Conservation (phyloP, 192 early-diverging fungal genomes). For the Funneliformis mosseae region DNA sequence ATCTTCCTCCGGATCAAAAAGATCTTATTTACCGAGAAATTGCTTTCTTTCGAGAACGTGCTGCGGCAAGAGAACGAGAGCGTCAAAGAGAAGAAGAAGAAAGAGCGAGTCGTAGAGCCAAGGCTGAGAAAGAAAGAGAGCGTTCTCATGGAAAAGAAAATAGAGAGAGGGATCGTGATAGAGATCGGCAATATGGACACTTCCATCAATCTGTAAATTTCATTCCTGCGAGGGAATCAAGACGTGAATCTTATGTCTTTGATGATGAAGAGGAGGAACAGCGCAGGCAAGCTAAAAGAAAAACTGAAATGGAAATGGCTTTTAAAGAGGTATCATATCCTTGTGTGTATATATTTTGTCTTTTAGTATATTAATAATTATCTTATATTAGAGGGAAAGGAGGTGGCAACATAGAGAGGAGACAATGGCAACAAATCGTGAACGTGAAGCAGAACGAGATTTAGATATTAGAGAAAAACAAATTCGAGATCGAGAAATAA, state of each 20-base stretch:
- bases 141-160: slow-evolving; percentile 38
- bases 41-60: slow-evolving; percentile 63
- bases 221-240: slow-evolving; percentile 45
- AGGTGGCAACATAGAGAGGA: slow-evolving; percentile 67
- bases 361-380: neutral
- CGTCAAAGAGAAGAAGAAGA: slow-evolving; percentile 53
- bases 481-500: slow-evolving; percentile 42
- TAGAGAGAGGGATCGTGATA: slow-evolving; percentile 39
- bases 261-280: slow-evolving; percentile 49
- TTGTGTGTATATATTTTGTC: neutral
- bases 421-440: slow-evolving; percentile 44
- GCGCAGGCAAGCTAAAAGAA: slow-evolving; percentile 46
- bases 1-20: slow-evolving; percentile 55
- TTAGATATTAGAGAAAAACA: slow-evolving; percentile 45
- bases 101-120: slow-evolving; percentile 36
- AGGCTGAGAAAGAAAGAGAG: slow-evolving; percentile 35
- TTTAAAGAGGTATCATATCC: slow-evolving; percentile 39
- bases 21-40: slow-evolving; percentile 64
- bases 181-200: slow-evolving; percentile 35
- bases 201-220: slow-evolving; percentile 42
- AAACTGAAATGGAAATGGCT: slow-evolving; percentile 50
- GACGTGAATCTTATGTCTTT: slow-evolving; percentile 33
- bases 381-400: slow-evolving; percentile 54
- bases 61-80: slow-evolving; percentile 57
- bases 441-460: slow-evolving; percentile 53